phyloP scores from a whole-genome alignment of 352 stramenopile species.

The Plasmopara halstedii region DNA sequence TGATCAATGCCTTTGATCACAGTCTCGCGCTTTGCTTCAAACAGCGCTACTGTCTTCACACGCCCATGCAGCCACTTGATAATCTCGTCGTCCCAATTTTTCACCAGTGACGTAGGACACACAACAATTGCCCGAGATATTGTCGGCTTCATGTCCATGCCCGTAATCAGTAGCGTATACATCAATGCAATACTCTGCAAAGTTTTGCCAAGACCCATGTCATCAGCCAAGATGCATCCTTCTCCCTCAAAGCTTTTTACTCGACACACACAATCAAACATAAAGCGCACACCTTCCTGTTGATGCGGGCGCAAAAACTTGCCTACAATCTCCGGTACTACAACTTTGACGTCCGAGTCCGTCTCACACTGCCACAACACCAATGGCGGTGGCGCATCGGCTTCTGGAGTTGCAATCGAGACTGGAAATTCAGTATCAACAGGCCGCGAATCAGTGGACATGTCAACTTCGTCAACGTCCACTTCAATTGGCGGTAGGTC shows the following conservation, averaged over 20 bases:
- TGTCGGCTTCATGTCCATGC: constrained; percentile 57
- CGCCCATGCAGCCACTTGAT: constrained; percentile 81
- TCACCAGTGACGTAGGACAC: constrained; percentile 80
- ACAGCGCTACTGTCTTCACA: constrained; percentile 78
- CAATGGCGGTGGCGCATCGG: constrained; percentile 49
- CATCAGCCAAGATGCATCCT: constrained; percentile 83
- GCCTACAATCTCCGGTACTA: constrained; percentile 87
- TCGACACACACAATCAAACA: constrained; percentile 93
- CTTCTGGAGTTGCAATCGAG: constrained; percentile 7
- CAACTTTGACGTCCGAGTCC: constrained; percentile 48
- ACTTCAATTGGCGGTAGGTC: constrained; percentile 54
- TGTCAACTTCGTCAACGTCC: constrained; percentile 54
- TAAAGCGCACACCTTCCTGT: constrained; percentile 94
- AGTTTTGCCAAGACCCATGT: constrained; percentile 86
- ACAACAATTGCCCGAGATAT: constrained; percentile 73
- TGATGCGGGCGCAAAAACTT: constrained; percentile 95
- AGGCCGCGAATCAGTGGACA: constrained; percentile 18
- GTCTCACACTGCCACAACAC: constrained; percentile 77
- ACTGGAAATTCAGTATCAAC: constrained; percentile 14
- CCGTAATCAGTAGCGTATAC: constrained; percentile 74
- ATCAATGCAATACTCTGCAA: constrained; percentile 84
- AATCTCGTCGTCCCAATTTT: constrained; percentile 88
- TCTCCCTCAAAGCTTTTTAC: constrained; percentile 69
- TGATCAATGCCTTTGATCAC: constrained; percentile 79
- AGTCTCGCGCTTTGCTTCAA: constrained; percentile 69